Evolutionary conservation across 1,284 basidiomycete species (phyloP).

Genomic region (Papiliotrema fonsecae): DNA sequence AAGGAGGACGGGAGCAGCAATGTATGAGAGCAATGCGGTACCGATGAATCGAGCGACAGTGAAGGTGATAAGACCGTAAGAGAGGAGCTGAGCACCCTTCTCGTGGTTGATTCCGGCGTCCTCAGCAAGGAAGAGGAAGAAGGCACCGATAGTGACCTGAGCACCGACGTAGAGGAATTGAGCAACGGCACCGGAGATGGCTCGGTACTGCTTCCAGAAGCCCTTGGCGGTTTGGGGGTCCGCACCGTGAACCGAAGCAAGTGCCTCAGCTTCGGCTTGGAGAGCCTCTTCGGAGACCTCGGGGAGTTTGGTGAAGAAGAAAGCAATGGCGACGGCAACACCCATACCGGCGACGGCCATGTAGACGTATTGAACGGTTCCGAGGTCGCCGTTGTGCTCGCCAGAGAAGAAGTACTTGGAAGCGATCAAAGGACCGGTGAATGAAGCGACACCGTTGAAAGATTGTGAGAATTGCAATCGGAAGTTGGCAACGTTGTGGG

Average conservation of each 20-base stretch:
- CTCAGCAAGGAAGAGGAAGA: slow-evolving; percentile 68
- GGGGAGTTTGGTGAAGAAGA: slow-evolving; percentile 68
- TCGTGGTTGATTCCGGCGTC: slow-evolving; percentile 58
- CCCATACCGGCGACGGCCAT: slow-evolving; percentile 61
- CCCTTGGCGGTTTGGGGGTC: slow-evolving; percentile 53
- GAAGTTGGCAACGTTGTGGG: slow-evolving; percentile 65
- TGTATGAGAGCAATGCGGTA: slow-evolving; percentile 58
- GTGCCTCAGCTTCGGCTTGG: slow-evolving; percentile 51
- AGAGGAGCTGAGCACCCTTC: slow-evolving; percentile 61
- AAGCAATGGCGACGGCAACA: slow-evolving; percentile 60
- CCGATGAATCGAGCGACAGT: slow-evolving; percentile 62
- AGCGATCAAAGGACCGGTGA: slow-evolving; percentile 74
- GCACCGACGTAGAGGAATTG: slow-evolving; percentile 65
- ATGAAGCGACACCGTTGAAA: slow-evolving; percentile 73
- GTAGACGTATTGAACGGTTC: slow-evolving; percentile 76
- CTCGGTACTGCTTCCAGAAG: slow-evolving; percentile 65
- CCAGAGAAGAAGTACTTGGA: slow-evolving; percentile 68
- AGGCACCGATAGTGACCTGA: slow-evolving; percentile 66
- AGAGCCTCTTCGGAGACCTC: slow-evolving; percentile 61
- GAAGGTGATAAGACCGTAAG: slow-evolving; percentile 68
- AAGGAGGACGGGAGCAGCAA: slow-evolving; percentile 64
- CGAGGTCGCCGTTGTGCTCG: slow-evolving; percentile 58
- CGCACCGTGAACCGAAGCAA: slow-evolving; percentile 54
- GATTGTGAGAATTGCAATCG: slow-evolving; percentile 76
- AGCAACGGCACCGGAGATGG: slow-evolving; percentile 66